Base-by-base conservation (phyloP, 441 rosid species). In the Gossypium davidsonii region DNA sequence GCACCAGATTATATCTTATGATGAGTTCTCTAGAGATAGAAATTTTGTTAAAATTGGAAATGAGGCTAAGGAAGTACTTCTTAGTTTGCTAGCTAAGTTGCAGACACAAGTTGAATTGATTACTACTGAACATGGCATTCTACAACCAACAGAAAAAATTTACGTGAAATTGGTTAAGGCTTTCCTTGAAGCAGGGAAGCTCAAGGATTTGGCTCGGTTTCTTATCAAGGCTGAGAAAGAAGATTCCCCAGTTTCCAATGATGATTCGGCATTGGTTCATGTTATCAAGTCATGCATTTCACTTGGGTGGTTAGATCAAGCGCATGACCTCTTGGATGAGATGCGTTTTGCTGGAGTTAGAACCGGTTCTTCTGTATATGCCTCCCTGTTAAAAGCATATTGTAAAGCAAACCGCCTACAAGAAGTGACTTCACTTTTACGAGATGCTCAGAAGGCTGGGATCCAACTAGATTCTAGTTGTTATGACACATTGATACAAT, bases 281-380 rank as follows among this genome's bases (percentile, higher is more conserved):
- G 93, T 92, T 66, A 85, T 88, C 70, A 86, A 90, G 73, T 79
- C 90, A 0, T 94, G 97, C 82, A 90, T 94, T 75, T 84, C 96
- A 69, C 82, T 90, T 37, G 97, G 86, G 57, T 87, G 91, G 98
- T 84, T 94, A 73, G 97, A 92, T 79, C 86, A 89, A 79, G 97
- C 97, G 3, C 93, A 94, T 74, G 98, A 94, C 81, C 88, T 94
- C 76, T 90, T 94, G 39, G 96, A 94, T 60, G 98, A 94, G 80
- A 88, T 92, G 91, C 87, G 89, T 61, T 76, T 87, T 72, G 84
- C 89, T 78, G 96, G 97, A 66, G 84, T 85, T 58, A 85, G 90
- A 84, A 82, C 86, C 0, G 77, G 89, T 79, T 83, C 97, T 73
- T 83, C 88, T n/a, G 78, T 86, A 21, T 94, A 92, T 76, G 74